Evolutionary conservation across 345 rosid genomes (phyloP).

Genomic region (Eutrema japonicum): DNA sequence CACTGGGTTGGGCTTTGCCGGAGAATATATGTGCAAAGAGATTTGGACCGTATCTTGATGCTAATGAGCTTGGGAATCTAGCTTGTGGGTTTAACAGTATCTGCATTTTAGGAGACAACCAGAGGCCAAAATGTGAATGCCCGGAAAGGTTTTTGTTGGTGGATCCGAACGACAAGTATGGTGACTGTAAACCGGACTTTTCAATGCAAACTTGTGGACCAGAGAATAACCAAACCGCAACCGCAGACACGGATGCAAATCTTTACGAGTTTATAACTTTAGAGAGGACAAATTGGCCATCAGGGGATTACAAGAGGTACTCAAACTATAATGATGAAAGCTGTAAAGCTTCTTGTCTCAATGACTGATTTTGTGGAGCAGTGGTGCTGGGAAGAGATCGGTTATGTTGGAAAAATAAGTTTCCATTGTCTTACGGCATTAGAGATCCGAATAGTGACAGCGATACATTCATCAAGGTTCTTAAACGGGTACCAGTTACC

Average conservation of each 20-base stretch:
- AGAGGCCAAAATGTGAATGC: constrained; percentile 55
- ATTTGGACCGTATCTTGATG: constrained; percentile 21
- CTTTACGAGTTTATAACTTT: constrained; percentile 37
- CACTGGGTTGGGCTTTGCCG: constrained; percentile 48
- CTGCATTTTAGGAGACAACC: constrained; percentile 46
- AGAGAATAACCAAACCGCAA: background rate
- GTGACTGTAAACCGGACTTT: constrained; percentile 54
- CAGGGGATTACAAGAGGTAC: constrained; percentile 49
- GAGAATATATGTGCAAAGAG: constrained; percentile 49
- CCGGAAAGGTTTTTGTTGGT: constrained; percentile 48
- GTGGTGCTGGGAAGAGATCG: constrained; percentile 44
- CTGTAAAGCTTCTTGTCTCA: constrained; percentile 56
- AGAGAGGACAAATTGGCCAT: constrained; percentile 50
- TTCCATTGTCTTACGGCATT: constrained; percentile 54
- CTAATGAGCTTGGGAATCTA: constrained; percentile 41
- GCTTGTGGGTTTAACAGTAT: constrained; percentile 68
- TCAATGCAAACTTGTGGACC: constrained; percentile 45
- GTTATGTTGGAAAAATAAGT: constrained; percentile 59
- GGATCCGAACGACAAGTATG: constrained; percentile 44
- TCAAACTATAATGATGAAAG: constrained; percentile 41
- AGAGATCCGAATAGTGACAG: constrained; percentile 34
- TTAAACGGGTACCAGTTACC: background rate
- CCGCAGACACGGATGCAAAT: constrained; percentile 24
- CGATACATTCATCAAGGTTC: constrained; percentile 53
- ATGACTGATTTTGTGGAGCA: constrained; percentile 62